Evolutionary conservation across 768 basidiomycete genomes (phyloP).

Genomic region (Clitopilus passeckerianus): DNA sequence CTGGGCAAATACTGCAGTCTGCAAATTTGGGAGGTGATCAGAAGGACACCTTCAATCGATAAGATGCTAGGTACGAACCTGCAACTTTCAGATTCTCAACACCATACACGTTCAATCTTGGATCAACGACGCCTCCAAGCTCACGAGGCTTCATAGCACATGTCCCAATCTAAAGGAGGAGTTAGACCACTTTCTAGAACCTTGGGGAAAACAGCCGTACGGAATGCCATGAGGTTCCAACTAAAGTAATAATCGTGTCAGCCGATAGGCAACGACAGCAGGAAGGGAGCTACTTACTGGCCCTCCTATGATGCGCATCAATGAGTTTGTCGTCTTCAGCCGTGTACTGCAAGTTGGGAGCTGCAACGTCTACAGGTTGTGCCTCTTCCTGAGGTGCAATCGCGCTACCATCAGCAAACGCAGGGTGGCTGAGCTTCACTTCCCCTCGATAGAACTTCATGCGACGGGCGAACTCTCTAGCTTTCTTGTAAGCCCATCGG

Average conservation of each 20-base stretch:
- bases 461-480: conserved; percentile 49
- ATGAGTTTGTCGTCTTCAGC: conserved; percentile 38
- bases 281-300: conserved; percentile 22
- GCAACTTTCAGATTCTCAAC: conserved; percentile 55
- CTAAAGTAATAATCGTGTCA: conserved; percentile 13
- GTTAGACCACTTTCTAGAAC: not conserved
- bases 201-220: conserved; percentile 16
- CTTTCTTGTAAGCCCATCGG: conserved; percentile 49
- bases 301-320: conserved; percentile 23
- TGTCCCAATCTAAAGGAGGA: conserved; percentile 44
- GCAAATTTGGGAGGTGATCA: not conserved
- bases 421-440: conserved; percentile 25
- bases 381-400: conserved; percentile 34
- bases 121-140: conserved; percentile 56
- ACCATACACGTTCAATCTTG: conserved; percentile 57
- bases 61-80: conserved; percentile 21
- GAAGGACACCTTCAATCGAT: not conserved
- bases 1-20: conserved; percentile 36
- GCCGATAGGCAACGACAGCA: not conserved
- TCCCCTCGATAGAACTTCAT: conserved; percentile 42
- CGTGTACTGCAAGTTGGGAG: conserved; percentile 33
- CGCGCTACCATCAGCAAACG: conserved; percentile 26
- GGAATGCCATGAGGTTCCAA: conserved; percentile 40
- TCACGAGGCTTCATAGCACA: conserved; percentile 66
- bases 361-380: conserved; percentile 24